phyloP scores from a whole-genome alignment of 148 eudicot genomes.

The Cornus florida region DNA sequence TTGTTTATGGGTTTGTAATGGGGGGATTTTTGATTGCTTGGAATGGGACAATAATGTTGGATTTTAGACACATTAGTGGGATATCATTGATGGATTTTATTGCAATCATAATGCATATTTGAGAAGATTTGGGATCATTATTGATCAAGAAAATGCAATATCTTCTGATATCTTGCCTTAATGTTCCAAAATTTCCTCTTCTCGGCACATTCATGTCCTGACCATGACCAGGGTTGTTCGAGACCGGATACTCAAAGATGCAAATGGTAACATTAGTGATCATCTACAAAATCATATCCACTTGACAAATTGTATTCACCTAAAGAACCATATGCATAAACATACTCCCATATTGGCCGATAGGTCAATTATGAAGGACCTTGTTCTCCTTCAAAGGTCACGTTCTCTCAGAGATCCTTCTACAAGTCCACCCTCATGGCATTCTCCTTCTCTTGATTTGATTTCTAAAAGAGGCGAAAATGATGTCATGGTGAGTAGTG shows the following conservation, averaged over 20 bases:
- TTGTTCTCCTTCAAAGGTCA: conserved; percentile 76
- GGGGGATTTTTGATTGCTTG: conserved; percentile 11
- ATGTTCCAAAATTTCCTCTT: conserved; percentile 22
- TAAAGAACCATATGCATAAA: conserved; percentile 95
- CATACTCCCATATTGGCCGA: conserved; percentile 69
- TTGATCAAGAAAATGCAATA: conserved; percentile 42
- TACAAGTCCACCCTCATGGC: conserved; percentile 78
- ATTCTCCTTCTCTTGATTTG: conserved; percentile 61
- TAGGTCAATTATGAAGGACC: conserved; percentile 80
- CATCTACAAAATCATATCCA: conserved; percentile 88
- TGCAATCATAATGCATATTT: conserved; percentile 11
- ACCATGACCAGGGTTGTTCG: conserved; percentile 80
- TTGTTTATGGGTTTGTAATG: not conserved
- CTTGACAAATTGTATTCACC: conserved; percentile 89
- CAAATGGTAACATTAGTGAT: conserved; percentile 70
- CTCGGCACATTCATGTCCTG: conserved; percentile 27
- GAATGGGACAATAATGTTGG: conserved; percentile 13
- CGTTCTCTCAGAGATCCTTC: conserved; percentile 93
- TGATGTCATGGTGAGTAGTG: conserved; percentile 30
- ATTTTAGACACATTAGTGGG: conserved; percentile 1
- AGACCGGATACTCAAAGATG: conserved; percentile 76
- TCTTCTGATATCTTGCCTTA: conserved; percentile 29
- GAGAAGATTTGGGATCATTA: conserved; percentile 26
- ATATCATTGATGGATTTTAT: conserved; percentile 16
- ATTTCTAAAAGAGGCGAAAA: conserved; percentile 52